A percentile compares a stretch with the other conserved stretches of the same genome.
Conservation (phyloP, 2,329 filamentous ascomycete species). For the Fusarium odoratissimum region DNA sequence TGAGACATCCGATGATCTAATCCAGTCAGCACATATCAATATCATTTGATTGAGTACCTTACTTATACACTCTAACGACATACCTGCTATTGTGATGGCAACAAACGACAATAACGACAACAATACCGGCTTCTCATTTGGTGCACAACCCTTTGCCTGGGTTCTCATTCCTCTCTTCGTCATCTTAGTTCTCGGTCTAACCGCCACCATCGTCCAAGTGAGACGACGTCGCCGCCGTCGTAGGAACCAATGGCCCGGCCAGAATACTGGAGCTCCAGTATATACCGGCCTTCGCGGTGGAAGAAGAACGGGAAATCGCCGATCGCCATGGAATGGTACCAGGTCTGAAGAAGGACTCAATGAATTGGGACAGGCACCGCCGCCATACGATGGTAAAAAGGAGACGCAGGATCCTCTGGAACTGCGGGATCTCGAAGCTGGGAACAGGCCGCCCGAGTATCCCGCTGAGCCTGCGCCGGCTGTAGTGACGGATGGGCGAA, state of each 20-base stretch:
- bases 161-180: constrained; percentile 63
- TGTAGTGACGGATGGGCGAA: constrained; percentile 35
- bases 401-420: constrained; percentile 36
- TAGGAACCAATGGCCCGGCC: constrained; percentile 24
- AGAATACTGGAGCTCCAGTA: constrained; percentile 14
- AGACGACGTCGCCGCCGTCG: constrained; percentile 52
- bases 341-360: constrained; percentile 67
- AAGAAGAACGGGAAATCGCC: constrained; percentile 27
- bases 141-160: constrained; percentile 67
- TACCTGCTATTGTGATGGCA: constrained; percentile 12
- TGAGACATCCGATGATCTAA: not conserved
- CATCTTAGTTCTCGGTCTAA: constrained; percentile 54
- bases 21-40: not conserved
- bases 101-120: constrained; percentile 20
- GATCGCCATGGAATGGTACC: constrained; percentile 42
- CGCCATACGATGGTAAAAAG: constrained; percentile 64
- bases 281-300: constrained; percentile 40
- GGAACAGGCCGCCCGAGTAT: constrained; percentile 47
- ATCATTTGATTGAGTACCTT: not conserved
- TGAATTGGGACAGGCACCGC: constrained; percentile 73
- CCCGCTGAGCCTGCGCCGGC: constrained; percentile 42
- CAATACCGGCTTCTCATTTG: constrained; percentile 43
- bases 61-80: not conserved
- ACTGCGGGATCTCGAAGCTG: constrained; percentile 45
- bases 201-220: constrained; percentile 57